These are phyloP conservation scores for Venturia carpophila DNA, from an alignment of 2,329 filamentous ascomycete species.

Conservation along the genomic window DNA sequence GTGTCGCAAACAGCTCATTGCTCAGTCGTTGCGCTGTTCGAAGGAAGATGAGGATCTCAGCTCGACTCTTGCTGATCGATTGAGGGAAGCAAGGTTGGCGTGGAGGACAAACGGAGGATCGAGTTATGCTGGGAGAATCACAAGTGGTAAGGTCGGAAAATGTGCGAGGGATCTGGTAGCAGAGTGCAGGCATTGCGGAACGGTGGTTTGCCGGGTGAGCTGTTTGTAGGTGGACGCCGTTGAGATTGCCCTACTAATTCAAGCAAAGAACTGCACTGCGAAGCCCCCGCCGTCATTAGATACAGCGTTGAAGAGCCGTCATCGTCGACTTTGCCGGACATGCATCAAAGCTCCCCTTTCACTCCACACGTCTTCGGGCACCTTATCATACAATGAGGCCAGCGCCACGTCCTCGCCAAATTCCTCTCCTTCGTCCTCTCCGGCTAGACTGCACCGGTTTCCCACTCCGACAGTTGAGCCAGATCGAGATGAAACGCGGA, in stretches of 20 bases:
- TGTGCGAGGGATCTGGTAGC: conserved; percentile 85
- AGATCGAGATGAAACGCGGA: conserved; percentile 8
- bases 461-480: conserved; percentile 11
- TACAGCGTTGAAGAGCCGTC: conserved; percentile 60
- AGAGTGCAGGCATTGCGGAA: conserved; percentile 70
- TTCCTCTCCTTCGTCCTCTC: conserved; percentile 23
- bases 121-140: conserved; percentile 34
- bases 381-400: conserved; percentile 24
- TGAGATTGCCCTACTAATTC: background rate
- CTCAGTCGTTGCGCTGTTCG: conserved; percentile 68
- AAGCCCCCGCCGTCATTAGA: conserved; percentile 61
- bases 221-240: conserved; percentile 17
- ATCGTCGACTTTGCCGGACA: conserved; percentile 70
- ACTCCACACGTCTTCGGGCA: conserved; percentile 33
- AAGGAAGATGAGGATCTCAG: conserved; percentile 56
- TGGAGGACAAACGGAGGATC: conserved; percentile 23
- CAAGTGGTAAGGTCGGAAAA: conserved; percentile 60
- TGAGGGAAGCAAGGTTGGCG: conserved; percentile 24
- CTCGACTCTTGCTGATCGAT: conserved; percentile 41
- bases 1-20: conserved; percentile 65
- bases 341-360: conserved; percentile 67
- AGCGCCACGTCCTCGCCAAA: conserved; percentile 21
- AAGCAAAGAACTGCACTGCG: conserved; percentile 71
- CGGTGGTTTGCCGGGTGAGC: conserved; percentile 71
- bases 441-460: conserved; percentile 8